Conservation (phyloP, 1,284 basidiomycete genomes). For the Termitomyces sp. region DNA sequence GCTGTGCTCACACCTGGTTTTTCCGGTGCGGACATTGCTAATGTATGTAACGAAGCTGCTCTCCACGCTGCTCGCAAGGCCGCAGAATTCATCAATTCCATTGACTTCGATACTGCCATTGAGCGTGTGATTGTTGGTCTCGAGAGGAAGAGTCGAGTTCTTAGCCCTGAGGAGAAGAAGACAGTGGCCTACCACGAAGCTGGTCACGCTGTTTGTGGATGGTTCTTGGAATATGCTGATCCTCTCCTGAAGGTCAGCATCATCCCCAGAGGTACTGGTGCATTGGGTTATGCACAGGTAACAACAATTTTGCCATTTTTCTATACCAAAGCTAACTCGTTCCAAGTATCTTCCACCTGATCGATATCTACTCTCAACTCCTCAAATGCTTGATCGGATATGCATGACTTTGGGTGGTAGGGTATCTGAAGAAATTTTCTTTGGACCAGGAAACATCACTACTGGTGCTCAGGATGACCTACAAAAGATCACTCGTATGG, state of each 20-base stretch:
- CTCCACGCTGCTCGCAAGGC: constrained; percentile 88
- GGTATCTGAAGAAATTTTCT: constrained; percentile 98
- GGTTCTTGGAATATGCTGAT: constrained; percentile 97
- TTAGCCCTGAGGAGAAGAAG: constrained; percentile 96
- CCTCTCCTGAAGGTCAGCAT: constrained; percentile 98
- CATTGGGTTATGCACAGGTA: constrained; percentile 94
- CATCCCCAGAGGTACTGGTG: constrained; percentile 94
- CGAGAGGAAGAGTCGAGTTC: constrained; percentile 91
- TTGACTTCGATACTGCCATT: constrained; percentile 95
- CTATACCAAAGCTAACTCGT: constrained; percentile 3
- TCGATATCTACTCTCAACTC: constrained; percentile 91
- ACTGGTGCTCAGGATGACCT: constrained; percentile 97
- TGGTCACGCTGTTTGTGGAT: constrained; percentile 96
- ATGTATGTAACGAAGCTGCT: constrained; percentile 98
- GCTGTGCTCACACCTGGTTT: constrained; percentile 96
- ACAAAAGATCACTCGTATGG: constrained; percentile 97
- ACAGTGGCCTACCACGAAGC: constrained; percentile 99
- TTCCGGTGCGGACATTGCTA: constrained; percentile 97
- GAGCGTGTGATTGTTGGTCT: constrained; percentile 97
- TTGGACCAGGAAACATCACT: constrained; percentile 88
- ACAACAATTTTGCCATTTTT: constrained; percentile 17
- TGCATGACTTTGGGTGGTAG: constrained; percentile 99
- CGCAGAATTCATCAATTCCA: constrained; percentile 76
- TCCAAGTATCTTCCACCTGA: constrained; percentile 89
- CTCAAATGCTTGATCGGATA: constrained; percentile 93